Evolutionary conservation across 352 stramenopile genomes (phyloP).

Genomic region (Elongisporangium anandrum): DNA sequence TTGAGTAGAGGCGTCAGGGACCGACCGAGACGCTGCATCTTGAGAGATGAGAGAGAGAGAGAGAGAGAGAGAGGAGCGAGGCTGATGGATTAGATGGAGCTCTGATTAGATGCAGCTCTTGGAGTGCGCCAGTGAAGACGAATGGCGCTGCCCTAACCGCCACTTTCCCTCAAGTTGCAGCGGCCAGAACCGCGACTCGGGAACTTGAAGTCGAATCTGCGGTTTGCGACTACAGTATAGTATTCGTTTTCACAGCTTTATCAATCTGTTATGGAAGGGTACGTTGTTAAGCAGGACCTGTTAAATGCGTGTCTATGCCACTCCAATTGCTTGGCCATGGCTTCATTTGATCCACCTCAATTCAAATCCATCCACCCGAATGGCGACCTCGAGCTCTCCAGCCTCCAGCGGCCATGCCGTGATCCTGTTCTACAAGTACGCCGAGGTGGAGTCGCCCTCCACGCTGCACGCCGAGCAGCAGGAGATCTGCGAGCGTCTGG

Average conservation of each 20-base stretch:
- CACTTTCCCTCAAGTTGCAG: not conserved
- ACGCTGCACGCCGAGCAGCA: conserved; percentile 45
- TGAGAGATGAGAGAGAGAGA: not conserved
- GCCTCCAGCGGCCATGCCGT: conserved; percentile 26
- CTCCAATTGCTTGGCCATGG: not conserved
- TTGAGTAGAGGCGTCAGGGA: not conserved
- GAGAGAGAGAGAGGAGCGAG: not conserved
- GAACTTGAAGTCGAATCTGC: not conserved
- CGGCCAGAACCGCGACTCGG: not conserved
- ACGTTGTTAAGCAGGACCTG: not conserved
- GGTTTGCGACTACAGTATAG: too few species aligned
- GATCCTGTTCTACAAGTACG: conserved; percentile 84
- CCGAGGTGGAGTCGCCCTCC: conserved; percentile 29
- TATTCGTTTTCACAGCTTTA: not conserved
- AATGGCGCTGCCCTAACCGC: not conserved
- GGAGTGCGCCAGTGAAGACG: not conserved
- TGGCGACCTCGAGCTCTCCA: not conserved
- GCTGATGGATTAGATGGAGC: not conserved
- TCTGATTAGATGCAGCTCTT: not conserved
- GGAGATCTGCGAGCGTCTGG: conserved; percentile 42
- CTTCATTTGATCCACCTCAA: not conserved
- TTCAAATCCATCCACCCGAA: not conserved
- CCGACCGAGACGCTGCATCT: not conserved
- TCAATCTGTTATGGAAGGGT: not conserved
- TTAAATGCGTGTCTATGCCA: not conserved